Evolutionary conservation across 2,329 filamentous ascomycete genomes (phyloP).

Genomic region (Coleophoma cylindrospora): DNA sequence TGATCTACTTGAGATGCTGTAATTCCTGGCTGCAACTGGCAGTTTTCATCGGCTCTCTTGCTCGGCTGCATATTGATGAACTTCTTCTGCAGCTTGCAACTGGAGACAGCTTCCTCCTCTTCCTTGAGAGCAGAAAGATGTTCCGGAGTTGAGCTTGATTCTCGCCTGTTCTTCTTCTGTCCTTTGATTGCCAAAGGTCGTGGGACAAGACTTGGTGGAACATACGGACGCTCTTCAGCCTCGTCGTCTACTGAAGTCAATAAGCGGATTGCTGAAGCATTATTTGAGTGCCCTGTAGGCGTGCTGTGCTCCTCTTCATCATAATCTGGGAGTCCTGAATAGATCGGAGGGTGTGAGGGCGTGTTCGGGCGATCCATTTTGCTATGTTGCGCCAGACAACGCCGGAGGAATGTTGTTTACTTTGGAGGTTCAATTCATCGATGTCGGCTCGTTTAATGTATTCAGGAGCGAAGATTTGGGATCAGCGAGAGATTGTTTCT

Average conservation of each 20-base stretch:
- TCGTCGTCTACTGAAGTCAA: constrained; percentile 62
- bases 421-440: constrained; percentile 5
- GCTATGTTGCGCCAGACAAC: constrained; percentile 10
- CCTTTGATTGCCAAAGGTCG: constrained; percentile 14
- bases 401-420: constrained; percentile 9
- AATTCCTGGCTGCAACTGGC: constrained; percentile 27
- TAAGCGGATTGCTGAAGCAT: constrained; percentile 51
- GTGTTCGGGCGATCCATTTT: constrained; percentile 37
- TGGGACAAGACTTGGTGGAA: constrained; percentile 28
- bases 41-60: constrained; percentile 22
- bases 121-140: constrained; percentile 30
- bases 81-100: constrained; percentile 29
- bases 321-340: constrained; percentile 47
- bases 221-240: constrained; percentile 48
- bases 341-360: constrained; percentile 50
- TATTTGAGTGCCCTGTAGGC: constrained; percentile 35
- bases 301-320: constrained; percentile 44
- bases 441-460: background rate
- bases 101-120: constrained; percentile 31
- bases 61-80: constrained; percentile 18
- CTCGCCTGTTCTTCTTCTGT: constrained; percentile 12
- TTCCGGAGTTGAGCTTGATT: constrained; percentile 29
- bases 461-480: too few relatives aligned
- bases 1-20: constrained; percentile 6
- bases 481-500: too few relatives aligned